Conservation (phyloP, 345 rosid genomes). For the Trapa bicornis region DNA sequence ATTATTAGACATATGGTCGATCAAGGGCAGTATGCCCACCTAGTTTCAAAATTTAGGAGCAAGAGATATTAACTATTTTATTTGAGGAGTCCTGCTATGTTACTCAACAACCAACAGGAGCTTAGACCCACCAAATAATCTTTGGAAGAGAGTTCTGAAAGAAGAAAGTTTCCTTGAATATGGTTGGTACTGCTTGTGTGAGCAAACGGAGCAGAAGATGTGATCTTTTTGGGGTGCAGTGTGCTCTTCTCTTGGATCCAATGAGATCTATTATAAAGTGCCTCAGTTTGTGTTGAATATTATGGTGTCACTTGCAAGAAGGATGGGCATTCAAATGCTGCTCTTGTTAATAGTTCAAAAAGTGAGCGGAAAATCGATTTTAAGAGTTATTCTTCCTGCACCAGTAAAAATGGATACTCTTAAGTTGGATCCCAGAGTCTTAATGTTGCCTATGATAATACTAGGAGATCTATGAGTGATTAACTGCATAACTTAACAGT, state of each 20-base stretch:
- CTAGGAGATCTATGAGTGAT: too few relatives aligned
- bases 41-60: constrained; percentile 38
- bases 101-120: not conserved
- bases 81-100: too few relatives aligned
- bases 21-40: constrained; percentile 53
- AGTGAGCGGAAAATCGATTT: too few relatives aligned
- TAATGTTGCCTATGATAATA: too few relatives aligned
- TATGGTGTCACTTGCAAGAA: too few relatives aligned
- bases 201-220: not conserved
- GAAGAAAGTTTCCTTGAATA: not conserved
- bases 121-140: not conserved
- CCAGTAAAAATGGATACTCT: too few relatives aligned
- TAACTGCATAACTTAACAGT: too few relatives aligned
- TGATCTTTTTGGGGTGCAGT: not conserved
- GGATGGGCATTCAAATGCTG: too few relatives aligned
- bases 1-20: constrained; percentile 61
- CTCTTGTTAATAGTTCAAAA: too few relatives aligned
- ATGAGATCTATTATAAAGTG: not conserved
- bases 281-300: too few relatives aligned
- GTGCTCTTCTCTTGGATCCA: not conserved
- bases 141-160: not conserved
- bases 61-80: constrained; percentile 18
- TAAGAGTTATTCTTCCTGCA: too few relatives aligned
- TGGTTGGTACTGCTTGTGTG: not conserved
- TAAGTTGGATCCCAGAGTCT: too few relatives aligned